A percentile compares a stretch with the other conserved stretches of the same genome.
These are phyloP conservation scores for Agaricus blazei DNA, from an alignment of 768 basidiomycete genomes.

Conservation along the genomic window DNA sequence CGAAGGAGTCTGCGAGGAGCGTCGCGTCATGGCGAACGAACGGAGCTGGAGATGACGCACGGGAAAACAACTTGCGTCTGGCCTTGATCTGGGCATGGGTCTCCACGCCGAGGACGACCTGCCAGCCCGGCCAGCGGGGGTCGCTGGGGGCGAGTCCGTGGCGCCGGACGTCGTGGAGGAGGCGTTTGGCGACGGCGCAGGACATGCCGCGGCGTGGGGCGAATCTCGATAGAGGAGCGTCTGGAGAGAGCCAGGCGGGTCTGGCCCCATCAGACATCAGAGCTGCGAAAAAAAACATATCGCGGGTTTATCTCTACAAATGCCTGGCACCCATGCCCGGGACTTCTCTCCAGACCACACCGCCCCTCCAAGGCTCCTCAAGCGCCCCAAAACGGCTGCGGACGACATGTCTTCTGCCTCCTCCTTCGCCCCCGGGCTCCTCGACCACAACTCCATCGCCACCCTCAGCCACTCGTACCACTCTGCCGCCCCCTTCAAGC, in stretches of 20 bases:
- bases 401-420: constrained; percentile 18
- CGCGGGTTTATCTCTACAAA: constrained; percentile 11
- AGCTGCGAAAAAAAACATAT: too few relatives aligned
- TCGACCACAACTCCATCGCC: constrained; percentile 53
- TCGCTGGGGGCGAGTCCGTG: constrained; percentile 26
- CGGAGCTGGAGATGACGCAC: constrained; percentile 27
- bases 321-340: constrained; percentile 45
- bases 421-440: constrained; percentile 49
- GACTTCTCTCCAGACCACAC: constrained; percentile 34
- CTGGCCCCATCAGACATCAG: constrained; percentile 1
- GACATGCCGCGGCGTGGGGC: background rate
- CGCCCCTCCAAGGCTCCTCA: constrained; percentile 13
- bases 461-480: constrained; percentile 52
- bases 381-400: constrained; percentile 24
- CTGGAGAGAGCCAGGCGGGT: background rate
- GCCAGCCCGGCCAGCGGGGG: constrained; percentile 78
- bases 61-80: constrained; percentile 83
- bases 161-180: constrained; percentile 28
- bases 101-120: constrained; percentile 89
- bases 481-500: constrained; percentile 68
- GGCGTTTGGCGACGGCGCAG: background rate
- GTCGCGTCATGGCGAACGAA: background rate
- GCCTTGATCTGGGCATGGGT: constrained; percentile 94
- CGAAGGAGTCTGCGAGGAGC: constrained; percentile 29
- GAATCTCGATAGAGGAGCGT: too few relatives aligned